Evolutionary conservation across 805 yeast genomes (phyloP), one percentile per base, ranked within the genome.

Genomic region (Torulaspora franciscae): DNA sequence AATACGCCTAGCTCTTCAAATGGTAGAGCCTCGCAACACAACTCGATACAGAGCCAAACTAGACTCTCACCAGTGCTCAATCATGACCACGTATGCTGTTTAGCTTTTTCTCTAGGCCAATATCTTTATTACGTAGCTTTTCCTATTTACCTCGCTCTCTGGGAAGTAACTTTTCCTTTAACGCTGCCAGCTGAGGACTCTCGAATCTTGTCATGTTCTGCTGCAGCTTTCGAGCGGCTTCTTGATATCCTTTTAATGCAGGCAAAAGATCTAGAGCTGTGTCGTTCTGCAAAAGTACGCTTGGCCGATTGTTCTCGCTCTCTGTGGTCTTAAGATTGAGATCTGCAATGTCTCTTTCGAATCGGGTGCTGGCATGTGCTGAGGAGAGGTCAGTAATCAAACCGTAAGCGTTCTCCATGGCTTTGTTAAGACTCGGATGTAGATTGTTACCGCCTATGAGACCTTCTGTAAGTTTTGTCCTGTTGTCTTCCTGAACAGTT

Each of bases 381-480:
- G 22, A 43, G 17, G 43, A 40, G 7, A 26, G 10, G 35, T 49
- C 56, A 32, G 42, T 43, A n/a, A 51, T 45, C 23, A 51, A 40
- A 6, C 65, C 65, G 42, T 56, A 58, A 7, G 61, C 55, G 29
- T 59, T 56, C 32, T 58, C 56, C 19, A 63, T 50, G 2, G 65
- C 61, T 39, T 50, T 54, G 28, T 46, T 54, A n/a, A 63, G 48
- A 15, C 56, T 49, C 7, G 66, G 64, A 38, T 63, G 64, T 22
- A 63, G 36, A 32, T 52, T 50, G 19, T 51, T 49, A 17, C 51
- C 42, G 22, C 51, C 42, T 26, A 58, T 32, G 7, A 61, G 36
- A 19, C 50, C 52, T 22, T 56, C 57, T 9, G 50, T 52, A 1
- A 62, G 45, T 7, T 42, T 40, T 9, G 43, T 52, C 17, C 37